Percentiles rank a stretch among this genome's conserved stretches.
phyloP scores from a whole-genome alignment of 1,284 basidiomycete genomes.

The Cryptococcus sp. region DNA sequence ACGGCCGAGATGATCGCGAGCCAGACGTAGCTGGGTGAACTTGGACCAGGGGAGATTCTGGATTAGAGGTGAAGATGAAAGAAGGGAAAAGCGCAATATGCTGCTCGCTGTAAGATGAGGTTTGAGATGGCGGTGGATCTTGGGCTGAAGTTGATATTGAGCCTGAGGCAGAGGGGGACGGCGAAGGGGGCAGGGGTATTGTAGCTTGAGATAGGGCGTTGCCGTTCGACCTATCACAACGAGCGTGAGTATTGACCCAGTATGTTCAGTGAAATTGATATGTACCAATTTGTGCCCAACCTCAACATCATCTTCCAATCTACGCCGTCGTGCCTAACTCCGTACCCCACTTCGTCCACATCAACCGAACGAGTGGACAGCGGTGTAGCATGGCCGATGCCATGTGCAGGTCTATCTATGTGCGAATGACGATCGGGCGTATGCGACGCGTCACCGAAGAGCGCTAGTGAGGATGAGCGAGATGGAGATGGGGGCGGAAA shows the following conservation, averaged over 20 bases:
- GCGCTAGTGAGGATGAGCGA: conserved; percentile 27
- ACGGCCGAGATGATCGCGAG: conserved; percentile 6
- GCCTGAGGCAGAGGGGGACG: conserved; percentile 16
- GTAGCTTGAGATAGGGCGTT: conserved; percentile 42
- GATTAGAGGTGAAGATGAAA: conserved; percentile 49
- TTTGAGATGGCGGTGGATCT: background rate
- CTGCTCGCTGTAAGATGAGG: conserved; percentile 27
- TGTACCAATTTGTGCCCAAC: conserved; percentile 51
- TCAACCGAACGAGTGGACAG: conserved; percentile 1
- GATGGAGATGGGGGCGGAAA: conserved; percentile 49
- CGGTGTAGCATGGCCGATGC: conserved; percentile 11
- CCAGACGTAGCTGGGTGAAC: conserved; percentile 26
- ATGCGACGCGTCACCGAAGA: conserved; percentile 1
- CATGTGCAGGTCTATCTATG: background rate
- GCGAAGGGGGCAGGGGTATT: conserved; percentile 41
- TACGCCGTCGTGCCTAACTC: conserved; percentile 45
- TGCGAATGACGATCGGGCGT: background rate
- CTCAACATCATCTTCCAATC: conserved; percentile 53
- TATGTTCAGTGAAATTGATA: background rate
- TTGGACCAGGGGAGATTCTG: conserved; percentile 47
- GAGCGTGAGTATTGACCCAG: background rate
- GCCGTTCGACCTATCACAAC: conserved; percentile 42
- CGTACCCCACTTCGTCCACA: conserved; percentile 23
- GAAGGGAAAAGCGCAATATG: conserved; percentile 48
- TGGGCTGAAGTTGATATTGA: background rate